Evolutionary conservation across 345 rosid genomes (phyloP), one percentile per base, ranked within the genome.

Genomic region (Tarenaya hassleriana): DNA sequence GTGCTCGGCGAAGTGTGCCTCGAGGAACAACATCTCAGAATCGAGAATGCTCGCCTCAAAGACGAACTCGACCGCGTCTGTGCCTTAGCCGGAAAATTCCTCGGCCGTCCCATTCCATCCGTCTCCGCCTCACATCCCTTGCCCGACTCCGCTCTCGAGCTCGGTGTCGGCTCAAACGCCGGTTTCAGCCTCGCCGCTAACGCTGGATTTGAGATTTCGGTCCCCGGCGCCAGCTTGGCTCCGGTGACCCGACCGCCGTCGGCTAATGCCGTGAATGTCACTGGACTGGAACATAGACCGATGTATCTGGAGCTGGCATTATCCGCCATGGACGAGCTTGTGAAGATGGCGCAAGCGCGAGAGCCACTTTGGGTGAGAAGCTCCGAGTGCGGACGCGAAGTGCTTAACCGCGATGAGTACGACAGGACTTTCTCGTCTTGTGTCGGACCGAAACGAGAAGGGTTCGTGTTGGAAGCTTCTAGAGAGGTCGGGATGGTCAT

Each of bases 61-160:
- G 90, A 91, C 12, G 98, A 91, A 64, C 65, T 91, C n/a, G 90
- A 84, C 52, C 82, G 96, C n/a, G 76, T 84, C 9, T 84, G 94
- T 41, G 81, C 85, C 5, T 79, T 91, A 7, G 92, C 95, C 7
- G 83, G 87, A 9, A 91, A 79, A 71, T 87, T 91, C 63, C 65
- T 91, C 20, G 90, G 94, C 37, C 84, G 97, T 10, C 60, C 86
- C 1, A n/a, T 34, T 10, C 44, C 13, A 72, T 12, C 79, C 10
- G 24, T 77, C 1, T 52, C 77, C 10, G 27, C 62, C 58, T 41
- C 61, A 35, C 71, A 73, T 1, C 64, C 32, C 0, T 48, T 86
- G 65, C 82, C 88, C 10, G 75, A 74, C 61, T 84, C 96, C n/a
- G 63, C 84, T 51, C 74, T 87, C 48, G 84, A 87, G 62, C 95